Conservation (phyloP, 2,329 filamentous ascomycete species). For the Fusarium bulbicola region DNA sequence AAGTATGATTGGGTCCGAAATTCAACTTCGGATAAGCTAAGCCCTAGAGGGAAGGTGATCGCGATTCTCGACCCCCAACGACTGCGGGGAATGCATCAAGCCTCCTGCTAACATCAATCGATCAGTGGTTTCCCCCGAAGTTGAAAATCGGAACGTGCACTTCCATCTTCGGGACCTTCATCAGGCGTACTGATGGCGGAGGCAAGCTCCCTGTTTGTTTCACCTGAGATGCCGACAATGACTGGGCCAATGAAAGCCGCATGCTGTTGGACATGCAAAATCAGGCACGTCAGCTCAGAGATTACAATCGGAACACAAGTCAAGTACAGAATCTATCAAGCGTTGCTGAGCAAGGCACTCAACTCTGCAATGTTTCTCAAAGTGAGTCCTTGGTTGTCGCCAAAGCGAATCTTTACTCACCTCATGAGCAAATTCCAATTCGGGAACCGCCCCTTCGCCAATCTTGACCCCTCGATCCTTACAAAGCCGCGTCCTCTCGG, state of each 20-base stretch:
- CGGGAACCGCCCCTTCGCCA: not conserved
- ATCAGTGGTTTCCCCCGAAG: not conserved
- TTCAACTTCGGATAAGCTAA: not conserved
- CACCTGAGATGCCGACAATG: too few species aligned
- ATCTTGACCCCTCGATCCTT: not conserved
- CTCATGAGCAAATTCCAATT: not conserved
- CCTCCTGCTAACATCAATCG: not conserved
- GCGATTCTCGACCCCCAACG: not conserved
- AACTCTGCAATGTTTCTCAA: accelerated
- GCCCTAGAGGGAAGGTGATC: not conserved
- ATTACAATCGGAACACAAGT: accelerated
- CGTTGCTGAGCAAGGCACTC: not conserved
- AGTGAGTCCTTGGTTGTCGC: not conserved
- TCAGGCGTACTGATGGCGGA: not conserved
- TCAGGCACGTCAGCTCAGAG: not conserved
- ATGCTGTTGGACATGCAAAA: not conserved
- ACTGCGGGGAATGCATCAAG: not conserved
- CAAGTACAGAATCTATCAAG: not conserved
- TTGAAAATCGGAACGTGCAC: not conserved
- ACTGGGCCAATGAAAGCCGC: not conserved
- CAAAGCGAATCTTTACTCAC: accelerated
- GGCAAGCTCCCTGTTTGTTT: too few species aligned
- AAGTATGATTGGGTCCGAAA: accelerated
- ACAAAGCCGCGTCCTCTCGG: not conserved
- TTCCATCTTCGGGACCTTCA: not conserved